Conservation (phyloP, 225 moss, liverwort and hornwort genomes). For the Marchantia paleacea region DNA sequence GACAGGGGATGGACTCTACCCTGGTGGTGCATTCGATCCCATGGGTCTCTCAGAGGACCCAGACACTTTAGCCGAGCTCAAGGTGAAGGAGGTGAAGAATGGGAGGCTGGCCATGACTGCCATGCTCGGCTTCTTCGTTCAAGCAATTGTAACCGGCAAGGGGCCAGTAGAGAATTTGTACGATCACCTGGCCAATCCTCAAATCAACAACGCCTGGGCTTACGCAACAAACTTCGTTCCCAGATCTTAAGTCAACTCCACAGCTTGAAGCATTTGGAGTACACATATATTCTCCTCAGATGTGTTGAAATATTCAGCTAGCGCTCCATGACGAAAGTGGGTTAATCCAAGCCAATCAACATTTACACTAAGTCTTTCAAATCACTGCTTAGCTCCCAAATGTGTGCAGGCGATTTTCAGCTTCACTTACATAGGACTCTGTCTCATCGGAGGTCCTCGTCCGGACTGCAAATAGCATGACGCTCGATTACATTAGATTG, state of each 20-base stretch:
- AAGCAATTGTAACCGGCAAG: conserved; percentile 48
- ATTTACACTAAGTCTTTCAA: too few species aligned
- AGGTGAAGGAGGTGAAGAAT: conserved; percentile 52
- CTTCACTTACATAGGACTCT: too few species aligned
- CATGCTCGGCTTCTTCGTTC: conserved; percentile 38
- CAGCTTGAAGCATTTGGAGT: too few species aligned
- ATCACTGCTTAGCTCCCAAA: too few species aligned
- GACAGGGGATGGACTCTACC: conserved; percentile 35
- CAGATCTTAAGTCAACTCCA: neutral
- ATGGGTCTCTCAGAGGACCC: conserved; percentile 43
- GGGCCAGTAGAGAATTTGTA: conserved; percentile 37
- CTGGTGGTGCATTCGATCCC: conserved; percentile 39
- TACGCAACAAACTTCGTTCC: conserved; percentile 16
- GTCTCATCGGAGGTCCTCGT: too few species aligned
- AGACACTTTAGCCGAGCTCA: conserved; percentile 49
- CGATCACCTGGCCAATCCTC: conserved; percentile 40
- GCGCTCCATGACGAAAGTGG: too few species aligned
- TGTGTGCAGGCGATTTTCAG: too few species aligned
- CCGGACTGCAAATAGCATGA: too few species aligned
- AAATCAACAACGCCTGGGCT: conserved; percentile 15
- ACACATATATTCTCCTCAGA: too few species aligned
- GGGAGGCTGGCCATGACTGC: conserved; percentile 41
- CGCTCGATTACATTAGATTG: too few species aligned
- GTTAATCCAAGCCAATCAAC: too few species aligned
- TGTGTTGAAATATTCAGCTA: too few species aligned